A percentile compares a stretch with the other conserved stretches of the same genome.
phyloP scores from a whole-genome alignment of 139 green algal species.

The Coccomyxa sp. region DNA sequence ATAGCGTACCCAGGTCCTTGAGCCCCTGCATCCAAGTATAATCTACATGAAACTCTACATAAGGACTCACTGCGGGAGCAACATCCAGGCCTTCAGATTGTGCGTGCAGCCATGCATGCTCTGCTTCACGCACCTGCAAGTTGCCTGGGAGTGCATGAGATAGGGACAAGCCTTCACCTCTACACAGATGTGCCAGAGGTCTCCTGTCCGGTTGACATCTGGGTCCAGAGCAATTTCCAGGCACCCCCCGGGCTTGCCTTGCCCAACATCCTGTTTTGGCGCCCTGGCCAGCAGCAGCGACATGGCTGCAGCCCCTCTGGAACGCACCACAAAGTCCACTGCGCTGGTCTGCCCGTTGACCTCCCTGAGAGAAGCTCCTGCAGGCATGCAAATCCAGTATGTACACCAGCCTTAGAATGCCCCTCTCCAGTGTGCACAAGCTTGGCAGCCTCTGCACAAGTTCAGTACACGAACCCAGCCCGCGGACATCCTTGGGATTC shows the following conservation, averaged over 20 bases:
- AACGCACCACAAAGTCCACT: constrained; percentile 65
- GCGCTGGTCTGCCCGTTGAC: constrained; percentile 11
- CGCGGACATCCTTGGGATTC: neutral
- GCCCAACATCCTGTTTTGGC: neutral
- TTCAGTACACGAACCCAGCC: neutral
- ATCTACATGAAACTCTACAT: constrained; percentile 8
- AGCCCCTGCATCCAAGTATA: constrained; percentile 42
- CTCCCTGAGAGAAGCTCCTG: constrained; percentile 13
- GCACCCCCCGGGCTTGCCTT: constrained; percentile 20
- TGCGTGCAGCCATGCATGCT: neutral
- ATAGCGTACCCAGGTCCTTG: constrained; percentile 37
- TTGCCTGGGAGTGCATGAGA: neutral
- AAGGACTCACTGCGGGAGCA: neutral
- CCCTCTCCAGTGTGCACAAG: constrained; percentile 63
- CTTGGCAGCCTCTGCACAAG: constrained; percentile 34
- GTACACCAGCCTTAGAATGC: neutral
- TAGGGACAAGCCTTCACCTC: neutral
- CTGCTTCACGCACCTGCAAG: neutral
- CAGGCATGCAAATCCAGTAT: constrained; percentile 4
- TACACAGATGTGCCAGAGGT: constrained; percentile 55
- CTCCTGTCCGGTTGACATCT: constrained; percentile 35
- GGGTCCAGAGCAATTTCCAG: constrained; percentile 58
- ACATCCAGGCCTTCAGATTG: too few relatives aligned
- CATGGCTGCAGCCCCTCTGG: constrained; percentile 41
- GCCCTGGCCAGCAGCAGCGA: constrained; percentile 45